Conservation (phyloP, 78 protist genomes). For the Salpingoeca rosetta region DNA sequence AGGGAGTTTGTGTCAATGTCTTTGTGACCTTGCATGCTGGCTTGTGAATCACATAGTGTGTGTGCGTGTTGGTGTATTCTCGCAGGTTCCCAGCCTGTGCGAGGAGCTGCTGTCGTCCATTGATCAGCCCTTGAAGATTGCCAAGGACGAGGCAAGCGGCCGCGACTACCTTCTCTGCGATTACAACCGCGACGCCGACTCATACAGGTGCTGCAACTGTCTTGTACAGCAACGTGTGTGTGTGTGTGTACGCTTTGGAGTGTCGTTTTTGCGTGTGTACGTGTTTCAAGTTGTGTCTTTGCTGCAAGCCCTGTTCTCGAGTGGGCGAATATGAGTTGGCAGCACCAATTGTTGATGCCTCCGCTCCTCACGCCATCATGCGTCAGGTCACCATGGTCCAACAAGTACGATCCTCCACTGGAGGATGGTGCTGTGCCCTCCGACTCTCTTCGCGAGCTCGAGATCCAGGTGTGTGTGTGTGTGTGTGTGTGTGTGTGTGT, state of each 20-base stretch:
- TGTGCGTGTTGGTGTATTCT: no score
- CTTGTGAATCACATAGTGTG: no score
- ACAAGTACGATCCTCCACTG: conserved; percentile 82
- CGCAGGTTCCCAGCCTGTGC: conserved; percentile 75
- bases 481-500: no score
- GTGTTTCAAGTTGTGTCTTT: no score
- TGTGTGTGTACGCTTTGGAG: neutral
- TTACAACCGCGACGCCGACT: conserved; percentile 96
- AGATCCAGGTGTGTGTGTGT: no score
- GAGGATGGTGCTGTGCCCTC: conserved; percentile 77
- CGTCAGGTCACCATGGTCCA: conserved; percentile 95
- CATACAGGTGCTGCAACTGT: conserved; percentile 79
- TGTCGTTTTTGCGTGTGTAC: neutral
- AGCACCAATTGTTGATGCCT: no score
- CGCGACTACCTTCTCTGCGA: conserved; percentile 84
- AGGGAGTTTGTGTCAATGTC: no score
- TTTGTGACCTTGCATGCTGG: no score
- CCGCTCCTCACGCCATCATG: neutral
- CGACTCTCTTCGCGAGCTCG: conserved; percentile 69
- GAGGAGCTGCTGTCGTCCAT: conserved; percentile 84
- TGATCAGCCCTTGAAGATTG: conserved; percentile 88
- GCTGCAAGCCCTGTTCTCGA: no score
- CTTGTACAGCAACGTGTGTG: no score
- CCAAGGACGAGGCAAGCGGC: conserved; percentile 42
- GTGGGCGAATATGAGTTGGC: no score